These are phyloP conservation scores for Orbilia ellipsospora DNA, from an alignment of 2,329 filamentous ascomycete genomes.

Conservation along the genomic window DNA sequence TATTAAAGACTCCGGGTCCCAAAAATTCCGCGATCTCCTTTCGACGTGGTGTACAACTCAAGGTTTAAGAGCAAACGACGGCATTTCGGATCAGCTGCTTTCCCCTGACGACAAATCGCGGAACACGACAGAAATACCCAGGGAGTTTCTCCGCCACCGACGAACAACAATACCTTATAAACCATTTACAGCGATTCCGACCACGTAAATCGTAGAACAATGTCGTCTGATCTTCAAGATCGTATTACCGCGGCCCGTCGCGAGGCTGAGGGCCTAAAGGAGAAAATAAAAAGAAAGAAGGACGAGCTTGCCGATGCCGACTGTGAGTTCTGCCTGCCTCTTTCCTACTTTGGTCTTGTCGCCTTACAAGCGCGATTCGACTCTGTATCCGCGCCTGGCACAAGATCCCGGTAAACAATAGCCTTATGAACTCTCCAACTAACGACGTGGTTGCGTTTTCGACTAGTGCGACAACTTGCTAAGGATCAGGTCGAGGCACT, in stretches of 20 bases:
- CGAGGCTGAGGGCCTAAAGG: conserved; percentile 97
- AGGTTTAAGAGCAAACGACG: conserved; percentile 25
- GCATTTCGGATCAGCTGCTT: conserved; percentile 26
- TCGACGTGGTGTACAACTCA: conserved; percentile 26
- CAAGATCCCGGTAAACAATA: not conserved
- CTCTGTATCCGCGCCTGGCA: not conserved
- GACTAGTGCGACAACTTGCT: conserved; percentile 77
- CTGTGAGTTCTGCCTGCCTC: conserved; percentile 72
- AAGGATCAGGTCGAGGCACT: conserved; percentile 91
- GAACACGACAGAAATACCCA: conserved; percentile 22
- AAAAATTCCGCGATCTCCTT: conserved; percentile 24
- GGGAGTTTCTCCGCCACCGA: conserved; percentile 5
- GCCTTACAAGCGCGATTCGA: conserved; percentile 9
- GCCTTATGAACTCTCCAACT: conserved; percentile 4
- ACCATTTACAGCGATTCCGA: conserved; percentile 6
- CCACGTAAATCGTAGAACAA: conserved; percentile 19
- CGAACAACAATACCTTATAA: not conserved
- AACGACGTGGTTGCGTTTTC: conserved; percentile 11
- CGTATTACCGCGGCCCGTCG: conserved; percentile 90
- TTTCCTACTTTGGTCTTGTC: not conserved
- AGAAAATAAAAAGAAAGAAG: conserved; percentile 99
- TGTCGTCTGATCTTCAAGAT: conserved; percentile 71
- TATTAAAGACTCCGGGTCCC: conserved; percentile 7
- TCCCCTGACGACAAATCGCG: conserved; percentile 26
- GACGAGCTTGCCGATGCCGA: conserved; percentile 98